phyloP scores from a whole-genome alignment of 257 asterid genomes.

The Nyctanthes arbortristis region DNA sequence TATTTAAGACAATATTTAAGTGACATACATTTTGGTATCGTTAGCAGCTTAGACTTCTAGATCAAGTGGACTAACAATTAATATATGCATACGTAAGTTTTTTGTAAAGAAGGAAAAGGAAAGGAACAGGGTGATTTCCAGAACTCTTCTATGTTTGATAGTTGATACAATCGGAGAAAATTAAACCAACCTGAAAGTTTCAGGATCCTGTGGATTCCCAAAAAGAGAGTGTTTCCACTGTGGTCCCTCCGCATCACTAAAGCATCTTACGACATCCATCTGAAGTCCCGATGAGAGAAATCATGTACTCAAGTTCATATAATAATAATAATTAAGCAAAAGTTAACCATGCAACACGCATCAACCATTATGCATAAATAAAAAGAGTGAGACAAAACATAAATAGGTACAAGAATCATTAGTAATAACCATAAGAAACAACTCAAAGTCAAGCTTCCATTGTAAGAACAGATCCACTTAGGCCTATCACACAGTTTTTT shows the following conservation, averaged over 20 bases:
- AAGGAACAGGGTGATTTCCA: constrained; percentile 10
- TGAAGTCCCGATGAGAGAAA: constrained; percentile 33
- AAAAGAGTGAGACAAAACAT: background rate
- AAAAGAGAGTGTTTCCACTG: constrained; percentile 96
- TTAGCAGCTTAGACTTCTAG: background rate
- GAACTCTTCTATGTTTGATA: constrained; percentile 10
- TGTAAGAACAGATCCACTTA: too few species aligned
- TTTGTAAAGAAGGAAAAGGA: constrained; percentile 13
- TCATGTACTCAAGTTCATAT: constrained; percentile 20
- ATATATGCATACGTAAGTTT: background rate
- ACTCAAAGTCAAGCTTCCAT: constrained; percentile 6
- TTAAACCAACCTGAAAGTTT: constrained; percentile 73
- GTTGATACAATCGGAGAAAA: constrained; percentile 13
- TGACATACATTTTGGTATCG: background rate
- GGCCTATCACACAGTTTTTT: too few species aligned
- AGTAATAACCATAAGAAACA: constrained; percentile 9
- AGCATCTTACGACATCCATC: constrained; percentile 92
- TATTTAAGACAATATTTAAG: background rate
- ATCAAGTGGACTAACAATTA: background rate
- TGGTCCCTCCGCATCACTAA: constrained; percentile 80
- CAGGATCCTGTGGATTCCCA: constrained; percentile 94
- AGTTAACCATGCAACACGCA: background rate
- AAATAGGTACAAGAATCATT: background rate
- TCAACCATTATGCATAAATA: background rate
- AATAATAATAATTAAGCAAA: constrained; percentile 12